phyloP scores from a whole-genome alignment of 345 rosid genomes.

The Syzygium grande region DNA sequence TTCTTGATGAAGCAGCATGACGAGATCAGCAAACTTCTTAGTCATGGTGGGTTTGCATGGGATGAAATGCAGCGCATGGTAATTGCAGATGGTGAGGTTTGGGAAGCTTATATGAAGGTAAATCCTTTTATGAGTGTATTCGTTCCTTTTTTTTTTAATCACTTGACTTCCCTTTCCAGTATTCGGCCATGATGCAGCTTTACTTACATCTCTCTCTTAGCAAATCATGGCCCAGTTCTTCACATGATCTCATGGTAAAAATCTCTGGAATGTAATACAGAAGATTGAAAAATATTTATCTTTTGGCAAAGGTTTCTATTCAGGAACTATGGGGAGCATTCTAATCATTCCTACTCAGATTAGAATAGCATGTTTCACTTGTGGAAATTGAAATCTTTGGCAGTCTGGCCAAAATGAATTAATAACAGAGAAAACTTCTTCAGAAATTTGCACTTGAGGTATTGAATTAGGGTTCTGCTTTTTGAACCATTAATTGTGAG shows the following conservation, averaged over 20 bases:
- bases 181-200: not conserved
- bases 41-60: constrained; percentile 48
- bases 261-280: not conserved
- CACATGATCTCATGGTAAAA: not conserved
- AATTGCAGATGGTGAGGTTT: constrained; percentile 34
- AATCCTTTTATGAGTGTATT: not conserved
- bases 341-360: not conserved
- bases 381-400: not conserved
- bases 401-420: not conserved
- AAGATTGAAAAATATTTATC: not conserved
- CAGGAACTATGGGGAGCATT: not conserved
- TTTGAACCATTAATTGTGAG: not conserved
- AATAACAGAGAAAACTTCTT: not conserved
- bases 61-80: constrained; percentile 47
- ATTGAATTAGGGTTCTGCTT: not conserved
- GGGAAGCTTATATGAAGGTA: constrained; percentile 64
- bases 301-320: not conserved
- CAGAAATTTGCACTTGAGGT: not conserved
- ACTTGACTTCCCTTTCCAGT: not conserved
- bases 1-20: constrained; percentile 59
- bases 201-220: not conserved
- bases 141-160: not conserved
- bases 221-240: not conserved
- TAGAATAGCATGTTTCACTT: not conserved
- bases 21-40: constrained; percentile 42